Base-by-base conservation (phyloP, 108 stramenopile genomes). In the Cyclotella baltica region DNA sequence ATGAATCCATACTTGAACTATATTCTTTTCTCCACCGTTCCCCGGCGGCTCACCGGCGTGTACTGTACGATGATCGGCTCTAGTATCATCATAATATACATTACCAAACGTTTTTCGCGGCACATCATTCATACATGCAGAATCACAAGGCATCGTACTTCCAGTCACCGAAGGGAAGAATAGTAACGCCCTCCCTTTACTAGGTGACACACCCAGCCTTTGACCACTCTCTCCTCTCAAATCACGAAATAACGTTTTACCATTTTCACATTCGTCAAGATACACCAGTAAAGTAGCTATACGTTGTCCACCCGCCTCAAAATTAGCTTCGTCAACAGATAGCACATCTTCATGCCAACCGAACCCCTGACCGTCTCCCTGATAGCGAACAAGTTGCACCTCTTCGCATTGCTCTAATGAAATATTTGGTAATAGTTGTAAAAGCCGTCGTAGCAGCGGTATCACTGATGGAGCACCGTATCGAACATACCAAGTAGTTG, bases 401-500 rank as follows among this genome's bases (percentile, higher is more conserved):
- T 76, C 75, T 56, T 76, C 75, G 20, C 38, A 33, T 52, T 76
- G 66, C 27, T 76, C 50, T 31, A 76, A 47, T 29, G 13, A 11
- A 37, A 76, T 22, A 30, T 51, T 29, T 30, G 75, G 75, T 20
- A 76, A 34, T 16, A 76, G 66, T 36, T 76, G 16, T 35, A 76
- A 37, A 11, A 56, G 46, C 16, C 35, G 18, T 46, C 35, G 18
- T 0, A 77, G 36, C 5, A 77, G 63, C 18, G 76, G 76, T 10
- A 23, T 37, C 22, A 77, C 68, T 3, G 36, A n/a, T 25, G 35
- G 29, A 4, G 47, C 43, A 10, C 36, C 76, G 31, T 59, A 77
- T 69, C 76, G 22, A 0, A 59, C 76, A 40, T 77, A 77, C 76
- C 76, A 77, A 29, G 76, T 77, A 38, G 76, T 77, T n/a, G 67